Percentiles rank a stretch among this genome's conserved stretches.
Conservation (phyloP, 805 yeast genomes). For the Jamesozyma spencerorum region DNA sequence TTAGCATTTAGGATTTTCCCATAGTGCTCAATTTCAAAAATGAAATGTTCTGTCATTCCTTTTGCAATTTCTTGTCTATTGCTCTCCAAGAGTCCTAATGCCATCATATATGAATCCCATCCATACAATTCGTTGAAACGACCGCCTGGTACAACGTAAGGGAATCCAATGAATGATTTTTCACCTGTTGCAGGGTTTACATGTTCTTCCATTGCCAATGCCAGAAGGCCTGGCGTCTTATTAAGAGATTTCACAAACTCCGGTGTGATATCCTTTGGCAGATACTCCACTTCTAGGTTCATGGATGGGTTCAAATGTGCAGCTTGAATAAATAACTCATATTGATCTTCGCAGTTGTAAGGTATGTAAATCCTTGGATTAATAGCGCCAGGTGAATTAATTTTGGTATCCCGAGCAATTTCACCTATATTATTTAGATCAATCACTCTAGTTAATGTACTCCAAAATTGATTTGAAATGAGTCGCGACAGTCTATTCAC, state of each 20-base stretch:
- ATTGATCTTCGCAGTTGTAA: constrained; percentile 57
- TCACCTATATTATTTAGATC: constrained; percentile 51
- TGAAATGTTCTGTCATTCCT: constrained; percentile 87
- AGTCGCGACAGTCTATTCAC: constrained; percentile 66
- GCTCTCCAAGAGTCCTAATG: constrained; percentile 69
- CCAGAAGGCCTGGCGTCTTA: constrained; percentile 74
- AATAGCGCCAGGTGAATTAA: constrained; percentile 51
- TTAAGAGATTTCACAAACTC: constrained; percentile 70
- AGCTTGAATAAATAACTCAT: constrained; percentile 50
- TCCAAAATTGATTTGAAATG: constrained; percentile 75
- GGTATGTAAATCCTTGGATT: constrained; percentile 77
- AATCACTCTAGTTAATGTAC: constrained; percentile 59
- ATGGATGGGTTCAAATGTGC: constrained; percentile 46
- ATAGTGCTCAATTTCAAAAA: constrained; percentile 80
- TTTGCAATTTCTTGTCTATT: constrained; percentile 60
- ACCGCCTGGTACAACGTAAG: constrained; percentile 97
- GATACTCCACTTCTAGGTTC: constrained; percentile 60
- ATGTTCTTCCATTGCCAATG: constrained; percentile 58
- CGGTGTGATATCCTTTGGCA: constrained; percentile 69
- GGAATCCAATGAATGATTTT: constrained; percentile 50
- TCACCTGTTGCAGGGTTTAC: constrained; percentile 45
- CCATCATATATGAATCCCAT: constrained; percentile 95
- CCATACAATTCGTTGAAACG: constrained; percentile 94
- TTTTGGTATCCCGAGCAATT: constrained; percentile 74
- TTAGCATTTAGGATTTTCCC: constrained; percentile 93